Base-by-base conservation (phyloP, 2,329 filamentous ascomycete species). In the Parascedosporium putredinis region DNA sequence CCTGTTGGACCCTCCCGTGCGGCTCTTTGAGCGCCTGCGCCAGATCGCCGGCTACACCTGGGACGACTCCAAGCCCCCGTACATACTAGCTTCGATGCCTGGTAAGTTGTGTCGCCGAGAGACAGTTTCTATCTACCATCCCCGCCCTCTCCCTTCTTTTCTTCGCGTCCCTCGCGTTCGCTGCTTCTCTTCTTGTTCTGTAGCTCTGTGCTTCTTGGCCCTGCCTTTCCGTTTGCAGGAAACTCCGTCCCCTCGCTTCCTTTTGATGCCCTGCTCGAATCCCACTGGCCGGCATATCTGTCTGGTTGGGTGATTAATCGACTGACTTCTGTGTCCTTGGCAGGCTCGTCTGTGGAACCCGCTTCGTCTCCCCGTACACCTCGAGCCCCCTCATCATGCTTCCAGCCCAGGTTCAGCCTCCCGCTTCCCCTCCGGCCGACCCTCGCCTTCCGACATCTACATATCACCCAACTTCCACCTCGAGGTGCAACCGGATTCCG, bases 31-130 rank as follows among this genome's bases (percentile, higher is more conserved):
- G 63, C 79, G 86, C 47, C 73, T 90, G 56, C 75, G 78, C 54
- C 83, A 87, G 62, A 74, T 90, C 55, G 75, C 82, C 43, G 85
- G 84, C 49, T 89, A 88, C 62, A 79, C 76, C 5, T 90, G 86
- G 86, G 84, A 89, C 64, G 83, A 86, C 56, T 73, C 76, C 12
- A 64, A 60, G 51, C 66, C 23, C 78, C 78, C 9, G 70, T 76
- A 50, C 80, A 83, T 60, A 77, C 78, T 47, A 88, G 83, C 58
- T 96, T 95, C 67, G 88, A 94, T 64, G 89, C 90, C 70, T 97
- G 90, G 88, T 81, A 70, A 59, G 67, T 59, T 7, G 22, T 20
- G 12, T 34, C 27, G 16, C 43, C 23, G 10, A n/a, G 22, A 31
- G 29, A n/a, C n/a, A n/a, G n/a, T n/a, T n/a, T n/a, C n/a, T n/a